phyloP scores from a whole-genome alignment of 176 grass and related monocot species.

The Eleusine indica region DNA sequence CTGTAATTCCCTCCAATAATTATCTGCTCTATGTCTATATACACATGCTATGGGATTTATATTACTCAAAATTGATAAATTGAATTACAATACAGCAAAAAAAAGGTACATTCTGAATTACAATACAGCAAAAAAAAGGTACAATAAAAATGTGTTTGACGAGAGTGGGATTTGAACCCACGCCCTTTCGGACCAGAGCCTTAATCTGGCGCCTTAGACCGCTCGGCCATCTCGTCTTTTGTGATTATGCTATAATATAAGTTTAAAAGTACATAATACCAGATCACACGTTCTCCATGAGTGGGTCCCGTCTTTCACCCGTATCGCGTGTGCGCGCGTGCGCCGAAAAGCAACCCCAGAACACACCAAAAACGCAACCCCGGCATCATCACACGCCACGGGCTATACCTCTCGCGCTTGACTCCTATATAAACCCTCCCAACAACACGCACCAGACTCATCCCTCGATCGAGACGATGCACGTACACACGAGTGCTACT shows the following conservation, averaged over 20 bases:
- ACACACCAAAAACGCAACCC: conserved; percentile 47
- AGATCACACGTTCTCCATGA: conserved; percentile 5
- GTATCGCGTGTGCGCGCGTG: conserved; percentile 36
- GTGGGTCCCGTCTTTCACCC: neutral
- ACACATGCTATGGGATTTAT: no score
- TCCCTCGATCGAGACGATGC: neutral
- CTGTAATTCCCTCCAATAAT: no score
- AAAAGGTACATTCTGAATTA: no score
- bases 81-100: no score
- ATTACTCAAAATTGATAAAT: no score
- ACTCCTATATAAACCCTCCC: conserved; percentile 35
- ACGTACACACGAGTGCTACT: neutral
- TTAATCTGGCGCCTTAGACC: conserved; percentile 99
- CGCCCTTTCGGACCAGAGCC: conserved; percentile 98
- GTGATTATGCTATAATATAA: no score
- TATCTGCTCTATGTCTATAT: no score
- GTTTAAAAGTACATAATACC: no score
- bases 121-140: no score
- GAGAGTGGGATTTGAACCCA: conserved; percentile 99
- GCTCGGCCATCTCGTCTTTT: conserved; percentile 36
- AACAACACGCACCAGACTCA: neutral
- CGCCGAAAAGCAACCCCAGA: conserved; percentile 26
- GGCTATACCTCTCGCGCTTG: neutral
- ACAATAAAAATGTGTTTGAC: neutral
- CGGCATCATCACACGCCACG: neutral